Evolutionary conservation across 1,139 yeast genomes (phyloP).

Genomic region (Debaryomycetaceae sp.): DNA sequence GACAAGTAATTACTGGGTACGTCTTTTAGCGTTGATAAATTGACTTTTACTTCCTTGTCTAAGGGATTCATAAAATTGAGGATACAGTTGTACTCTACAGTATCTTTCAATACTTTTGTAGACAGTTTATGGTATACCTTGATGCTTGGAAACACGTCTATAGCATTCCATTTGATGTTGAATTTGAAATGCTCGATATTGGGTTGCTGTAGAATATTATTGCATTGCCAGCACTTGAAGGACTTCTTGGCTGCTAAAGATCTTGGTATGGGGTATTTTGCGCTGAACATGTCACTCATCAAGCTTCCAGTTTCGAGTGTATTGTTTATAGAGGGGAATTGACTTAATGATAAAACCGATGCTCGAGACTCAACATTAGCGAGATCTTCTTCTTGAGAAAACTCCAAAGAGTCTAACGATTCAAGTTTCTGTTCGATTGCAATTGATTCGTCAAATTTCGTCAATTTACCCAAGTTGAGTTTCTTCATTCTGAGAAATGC

Average conservation of each 20-base stretch:
- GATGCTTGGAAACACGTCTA: conserved; percentile 31
- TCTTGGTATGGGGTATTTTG: conserved; percentile 22
- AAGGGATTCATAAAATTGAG: conserved; percentile 32
- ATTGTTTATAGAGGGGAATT: conserved; percentile 3
- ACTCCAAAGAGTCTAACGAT: conserved; percentile 2
- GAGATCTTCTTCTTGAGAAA: conserved; percentile 8
- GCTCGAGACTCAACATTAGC: neutral
- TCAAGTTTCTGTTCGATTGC: conserved; percentile 2
- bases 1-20: conserved; percentile 7
- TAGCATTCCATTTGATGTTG: conserved; percentile 28
- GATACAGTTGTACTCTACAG: conserved; percentile 16
- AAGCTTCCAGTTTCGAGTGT: conserved; percentile 1
- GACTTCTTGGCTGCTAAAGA: conserved; percentile 22
- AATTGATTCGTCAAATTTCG: conserved; percentile 2
- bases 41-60: conserved; percentile 10
- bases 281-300: neutral
- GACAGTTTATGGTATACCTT: conserved; percentile 8
- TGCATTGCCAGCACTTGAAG: conserved; percentile 28
- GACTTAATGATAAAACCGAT: neutral
- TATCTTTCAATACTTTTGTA: conserved; percentile 8
- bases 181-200: conserved; percentile 29
- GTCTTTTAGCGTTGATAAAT: conserved; percentile 14
- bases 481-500: conserved; percentile 10
- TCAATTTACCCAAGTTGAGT: conserved; percentile 10
- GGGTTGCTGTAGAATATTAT: conserved; percentile 23